These are phyloP conservation scores for Clitocybe nebularis DNA, from an alignment of 1,284 basidiomycete genomes.

Conservation along the genomic window DNA sequence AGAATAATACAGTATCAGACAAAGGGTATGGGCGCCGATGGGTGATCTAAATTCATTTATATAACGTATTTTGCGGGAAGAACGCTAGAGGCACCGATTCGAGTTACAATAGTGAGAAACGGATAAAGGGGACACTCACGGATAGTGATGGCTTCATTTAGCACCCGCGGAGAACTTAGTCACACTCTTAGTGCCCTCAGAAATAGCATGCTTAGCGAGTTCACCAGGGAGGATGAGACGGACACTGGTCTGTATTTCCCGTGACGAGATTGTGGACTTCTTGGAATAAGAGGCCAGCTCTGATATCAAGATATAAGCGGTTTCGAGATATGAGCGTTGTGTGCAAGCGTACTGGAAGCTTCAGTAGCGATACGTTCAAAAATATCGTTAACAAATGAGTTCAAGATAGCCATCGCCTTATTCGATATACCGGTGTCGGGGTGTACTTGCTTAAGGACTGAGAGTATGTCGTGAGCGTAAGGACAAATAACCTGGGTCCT, in stretches of 20 bases:
- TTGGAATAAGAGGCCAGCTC: constrained; percentile 91
- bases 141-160: constrained; percentile 36
- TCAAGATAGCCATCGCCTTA: constrained; percentile 95
- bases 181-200: constrained; percentile 67
- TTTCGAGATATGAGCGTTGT: constrained; percentile 1
- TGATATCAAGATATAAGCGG: constrained; percentile 21
- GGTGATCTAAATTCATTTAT: too few relatives aligned
- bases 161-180: constrained; percentile 64
- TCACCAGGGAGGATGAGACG: constrained; percentile 90
- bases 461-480: constrained; percentile 8
- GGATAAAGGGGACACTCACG: neutral
- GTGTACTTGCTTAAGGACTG: constrained; percentile 89
- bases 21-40: too few relatives aligned
- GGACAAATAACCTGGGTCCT: constrained; percentile 2
- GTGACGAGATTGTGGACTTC: constrained; percentile 92
- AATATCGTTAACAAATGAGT: constrained; percentile 92
- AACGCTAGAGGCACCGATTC: too few relatives aligned
- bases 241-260: constrained; percentile 90
- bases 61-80: too few relatives aligned
- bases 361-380: constrained; percentile 92
- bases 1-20: too few relatives aligned
- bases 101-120: too few relatives aligned
- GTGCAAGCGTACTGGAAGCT: constrained; percentile 64
- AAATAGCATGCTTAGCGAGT: constrained; percentile 79
- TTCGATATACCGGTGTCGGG: constrained; percentile 97